phyloP scores from a whole-genome alignment of 2,329 filamentous ascomycete genomes.

The Microdochium trichocladiopsis region DNA sequence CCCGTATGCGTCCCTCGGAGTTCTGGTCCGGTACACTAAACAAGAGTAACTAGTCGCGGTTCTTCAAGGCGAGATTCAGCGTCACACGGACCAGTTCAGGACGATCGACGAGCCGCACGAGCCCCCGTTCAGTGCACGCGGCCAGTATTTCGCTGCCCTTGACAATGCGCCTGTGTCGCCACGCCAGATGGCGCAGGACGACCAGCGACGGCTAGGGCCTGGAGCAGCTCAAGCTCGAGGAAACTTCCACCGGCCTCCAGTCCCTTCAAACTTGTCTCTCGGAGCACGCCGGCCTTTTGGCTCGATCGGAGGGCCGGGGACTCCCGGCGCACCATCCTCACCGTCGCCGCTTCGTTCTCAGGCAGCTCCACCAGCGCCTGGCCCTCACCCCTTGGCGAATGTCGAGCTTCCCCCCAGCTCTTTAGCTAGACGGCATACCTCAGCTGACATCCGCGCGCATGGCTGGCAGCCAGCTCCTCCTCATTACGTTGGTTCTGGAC shows the following conservation, averaged over 20 bases:
- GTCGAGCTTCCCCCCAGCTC: constrained; percentile 59
- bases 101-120: constrained; percentile 61
- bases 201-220: constrained; percentile 61
- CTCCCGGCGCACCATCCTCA: constrained; percentile 61
- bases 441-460: constrained; percentile 87
- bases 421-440: constrained; percentile 80
- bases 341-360: constrained; percentile 66
- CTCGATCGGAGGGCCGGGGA: constrained; percentile 61
- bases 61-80: constrained; percentile 53
- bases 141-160: constrained; percentile 58
- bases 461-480: constrained; percentile 61
- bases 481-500: constrained; percentile 54
- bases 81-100: constrained; percentile 51
- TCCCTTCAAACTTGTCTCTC: constrained; percentile 74
- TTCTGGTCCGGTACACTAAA: constrained; percentile 4
- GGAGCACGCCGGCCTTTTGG: constrained; percentile 75
- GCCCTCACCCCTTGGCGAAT: constrained; percentile 55
- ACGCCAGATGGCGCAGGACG: constrained; percentile 79
- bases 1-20: constrained; percentile 10
- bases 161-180: constrained; percentile 81
- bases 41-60: constrained; percentile 35
- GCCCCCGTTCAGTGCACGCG: constrained; percentile 53
- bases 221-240: constrained; percentile 47
- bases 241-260: constrained; percentile 67
- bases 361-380: constrained; percentile 52